phyloP scores from a whole-genome alignment of 441 rosid genomes.

The Metrosideros polymorpha region DNA sequence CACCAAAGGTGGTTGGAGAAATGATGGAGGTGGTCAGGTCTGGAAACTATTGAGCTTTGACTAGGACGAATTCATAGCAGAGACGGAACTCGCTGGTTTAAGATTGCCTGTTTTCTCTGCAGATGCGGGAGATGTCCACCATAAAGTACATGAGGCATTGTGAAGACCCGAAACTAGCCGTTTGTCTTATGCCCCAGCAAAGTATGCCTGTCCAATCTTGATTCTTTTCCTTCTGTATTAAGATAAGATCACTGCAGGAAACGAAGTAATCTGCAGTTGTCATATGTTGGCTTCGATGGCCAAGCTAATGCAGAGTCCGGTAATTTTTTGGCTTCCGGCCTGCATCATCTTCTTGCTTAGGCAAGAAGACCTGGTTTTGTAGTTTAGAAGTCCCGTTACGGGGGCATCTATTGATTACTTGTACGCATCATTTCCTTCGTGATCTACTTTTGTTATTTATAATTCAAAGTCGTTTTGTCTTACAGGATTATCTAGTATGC shows the following conservation, averaged over 20 bases:
- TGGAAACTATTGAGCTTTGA: not conserved
- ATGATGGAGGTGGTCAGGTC: not conserved
- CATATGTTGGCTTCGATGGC: not conserved
- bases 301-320: not conserved
- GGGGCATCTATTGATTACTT: not conserved
- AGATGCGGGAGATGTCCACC: not conserved
- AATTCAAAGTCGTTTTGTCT: not conserved
- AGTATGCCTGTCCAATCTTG: not conserved
- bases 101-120: not conserved
- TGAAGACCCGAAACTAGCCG: not conserved
- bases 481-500: not conserved
- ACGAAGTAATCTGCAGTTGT: not conserved
- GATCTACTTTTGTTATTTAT: not conserved
- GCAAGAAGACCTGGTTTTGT: not conserved
- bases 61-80: not conserved
- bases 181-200: not conserved
- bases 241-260: not conserved
- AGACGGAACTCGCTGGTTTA: not conserved
- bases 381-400: not conserved
- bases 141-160: not conserved
- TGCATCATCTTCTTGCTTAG: not conserved
- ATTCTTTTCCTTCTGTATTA: not conserved
- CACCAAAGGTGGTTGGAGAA: not conserved
- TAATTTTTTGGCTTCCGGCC: not conserved
- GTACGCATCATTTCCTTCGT: not conserved